These are phyloP conservation scores for Polygonum maritimum DNA, from an alignment of 148 eudicot species.

Conservation along the genomic window DNA sequence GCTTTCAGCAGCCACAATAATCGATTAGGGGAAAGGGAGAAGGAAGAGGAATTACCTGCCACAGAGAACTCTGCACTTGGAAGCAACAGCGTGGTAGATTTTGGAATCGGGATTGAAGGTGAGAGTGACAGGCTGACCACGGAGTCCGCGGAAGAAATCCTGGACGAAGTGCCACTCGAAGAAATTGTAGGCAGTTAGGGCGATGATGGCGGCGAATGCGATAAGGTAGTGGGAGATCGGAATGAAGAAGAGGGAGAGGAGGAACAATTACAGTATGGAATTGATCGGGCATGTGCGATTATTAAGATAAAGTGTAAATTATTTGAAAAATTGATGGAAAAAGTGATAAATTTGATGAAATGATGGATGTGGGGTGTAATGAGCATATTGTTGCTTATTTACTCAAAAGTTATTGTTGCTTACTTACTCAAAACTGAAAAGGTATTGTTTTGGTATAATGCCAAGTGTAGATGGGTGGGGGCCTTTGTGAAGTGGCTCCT, in stretches of 20 bases:
- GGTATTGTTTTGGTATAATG: too few relatives aligned
- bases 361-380: too few relatives aligned
- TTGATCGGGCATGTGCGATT: not conserved
- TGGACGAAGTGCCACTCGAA: constrained; percentile 61
- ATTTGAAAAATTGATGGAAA: too few relatives aligned
- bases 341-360: too few relatives aligned
- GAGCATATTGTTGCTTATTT: too few relatives aligned
- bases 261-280: constrained; percentile 10
- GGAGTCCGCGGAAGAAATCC: constrained; percentile 55
- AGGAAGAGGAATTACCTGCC: constrained; percentile 39
- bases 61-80: constrained; percentile 71
- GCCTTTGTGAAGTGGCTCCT: too few relatives aligned
- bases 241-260: constrained; percentile 28
- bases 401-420: too few relatives aligned
- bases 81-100: constrained; percentile 54
- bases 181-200: constrained; percentile 51
- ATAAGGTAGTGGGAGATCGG: constrained; percentile 48
- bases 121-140: constrained; percentile 45
- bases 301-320: too few relatives aligned
- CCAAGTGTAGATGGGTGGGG: too few relatives aligned
- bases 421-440: too few relatives aligned
- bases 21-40: not conserved
- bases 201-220: constrained; percentile 18
- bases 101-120: constrained; percentile 48
- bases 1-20: too few relatives aligned